Conservation (phyloP, 306 rosid genomes). For the Chamaecrista fasciculata region DNA sequence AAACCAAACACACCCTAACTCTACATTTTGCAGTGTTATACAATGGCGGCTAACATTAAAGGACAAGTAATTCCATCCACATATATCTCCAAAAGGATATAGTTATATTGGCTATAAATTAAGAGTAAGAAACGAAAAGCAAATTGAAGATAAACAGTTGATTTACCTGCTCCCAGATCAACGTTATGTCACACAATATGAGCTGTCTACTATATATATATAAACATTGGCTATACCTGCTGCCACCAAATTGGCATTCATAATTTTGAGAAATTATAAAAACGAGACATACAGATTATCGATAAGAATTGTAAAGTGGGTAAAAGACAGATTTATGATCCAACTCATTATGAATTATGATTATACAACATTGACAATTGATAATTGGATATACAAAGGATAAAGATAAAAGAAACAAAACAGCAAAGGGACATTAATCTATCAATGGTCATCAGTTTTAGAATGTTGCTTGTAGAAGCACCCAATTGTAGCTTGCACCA, state of each 20-base stretch:
- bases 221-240: constrained; percentile 34
- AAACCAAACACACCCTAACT: no score
- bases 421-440: not conserved
- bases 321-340: not conserved
- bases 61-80: not conserved
- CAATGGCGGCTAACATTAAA: constrained; percentile 6
- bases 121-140: not conserved
- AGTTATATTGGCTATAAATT: not conserved
- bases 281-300: constrained; percentile 1
- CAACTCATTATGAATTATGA: not conserved
- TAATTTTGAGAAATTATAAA: not conserved
- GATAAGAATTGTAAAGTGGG: constrained; percentile 11
- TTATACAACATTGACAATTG: not conserved
- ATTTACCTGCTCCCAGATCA: constrained; percentile 39
- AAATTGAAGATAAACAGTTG: not conserved
- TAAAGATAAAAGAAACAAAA: constrained; percentile 8
- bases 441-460: not conserved
- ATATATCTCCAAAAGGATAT: not conserved
- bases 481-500: not conserved
- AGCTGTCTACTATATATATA: not conserved
- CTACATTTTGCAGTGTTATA: not conserved
- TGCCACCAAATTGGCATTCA: constrained; percentile 30
- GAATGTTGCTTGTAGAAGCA: not conserved
- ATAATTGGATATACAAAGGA: not conserved
- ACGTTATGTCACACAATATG: not conserved